phyloP scores from a whole-genome alignment of 2,329 filamentous ascomycete genomes.

The Diplodia mutila region DNA sequence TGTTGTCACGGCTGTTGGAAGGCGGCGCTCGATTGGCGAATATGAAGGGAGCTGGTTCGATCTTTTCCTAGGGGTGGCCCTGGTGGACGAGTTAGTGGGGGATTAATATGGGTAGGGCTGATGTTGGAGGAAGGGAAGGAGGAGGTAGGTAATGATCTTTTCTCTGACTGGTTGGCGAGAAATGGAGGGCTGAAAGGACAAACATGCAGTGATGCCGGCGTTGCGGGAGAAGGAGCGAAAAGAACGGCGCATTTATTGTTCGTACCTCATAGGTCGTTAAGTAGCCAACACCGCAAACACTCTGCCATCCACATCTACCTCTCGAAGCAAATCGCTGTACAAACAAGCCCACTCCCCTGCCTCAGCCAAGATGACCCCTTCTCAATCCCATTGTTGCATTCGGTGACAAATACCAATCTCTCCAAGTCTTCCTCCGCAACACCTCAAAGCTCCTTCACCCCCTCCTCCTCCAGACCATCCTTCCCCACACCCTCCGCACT shows the following conservation, averaged over 20 bases:
- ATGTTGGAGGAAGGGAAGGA: background rate
- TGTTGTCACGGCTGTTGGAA: no score
- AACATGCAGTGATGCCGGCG: background rate
- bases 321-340: background rate
- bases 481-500: background rate
- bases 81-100: background rate
- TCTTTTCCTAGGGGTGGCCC: background rate
- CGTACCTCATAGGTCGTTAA: no score
- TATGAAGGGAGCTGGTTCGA: background rate
- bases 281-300: no score
- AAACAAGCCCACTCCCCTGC: background rate
- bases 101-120: background rate
- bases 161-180: background rate
- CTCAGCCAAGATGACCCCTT: background rate
- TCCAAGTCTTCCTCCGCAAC: background rate
- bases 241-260: no score
- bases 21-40: background rate
- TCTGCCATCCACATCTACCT: background rate
- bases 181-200: no score
- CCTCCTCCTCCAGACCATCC: background rate
- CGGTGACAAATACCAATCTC: background rate
- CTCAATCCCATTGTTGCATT: background rate
- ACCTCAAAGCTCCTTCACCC: slow-evolving; percentile 6
- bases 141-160: background rate
- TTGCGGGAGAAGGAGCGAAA: background rate